These are phyloP conservation scores for Prunus padus DNA, from an alignment of 306 rosid species.

Conservation along the genomic window DNA sequence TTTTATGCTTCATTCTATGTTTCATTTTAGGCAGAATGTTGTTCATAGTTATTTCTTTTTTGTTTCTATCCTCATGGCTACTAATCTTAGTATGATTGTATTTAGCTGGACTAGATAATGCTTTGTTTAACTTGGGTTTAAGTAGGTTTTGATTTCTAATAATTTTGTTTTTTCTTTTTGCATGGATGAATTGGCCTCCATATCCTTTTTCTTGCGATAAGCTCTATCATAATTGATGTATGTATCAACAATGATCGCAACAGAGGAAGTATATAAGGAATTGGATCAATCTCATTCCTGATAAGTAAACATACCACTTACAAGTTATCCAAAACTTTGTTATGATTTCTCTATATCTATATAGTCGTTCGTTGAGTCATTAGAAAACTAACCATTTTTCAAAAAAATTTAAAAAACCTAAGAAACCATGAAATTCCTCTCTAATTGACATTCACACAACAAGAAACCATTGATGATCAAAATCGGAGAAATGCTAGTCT, in stretches of 20 bases:
- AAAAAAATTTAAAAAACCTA: background rate
- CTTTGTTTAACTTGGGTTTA: background rate
- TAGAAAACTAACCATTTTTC: background rate
- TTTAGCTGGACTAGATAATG: background rate
- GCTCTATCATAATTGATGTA: too few relatives aligned
- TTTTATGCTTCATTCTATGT: conserved; percentile 3
- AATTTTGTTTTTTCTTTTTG: background rate
- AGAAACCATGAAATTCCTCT: background rate
- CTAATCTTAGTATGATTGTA: background rate
- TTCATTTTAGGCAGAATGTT: background rate
- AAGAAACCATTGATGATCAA: background rate
- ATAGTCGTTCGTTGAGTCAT: too few relatives aligned
- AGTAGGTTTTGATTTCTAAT: background rate
- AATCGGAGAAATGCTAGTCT: background rate
- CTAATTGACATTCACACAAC: background rate
- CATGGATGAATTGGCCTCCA: too few relatives aligned
- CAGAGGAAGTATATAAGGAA: too few relatives aligned
- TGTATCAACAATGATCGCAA: too few relatives aligned
- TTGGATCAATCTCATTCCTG: too few relatives aligned
- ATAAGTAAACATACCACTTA: too few relatives aligned
- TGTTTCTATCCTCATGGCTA: background rate
- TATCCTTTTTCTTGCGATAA: too few relatives aligned
- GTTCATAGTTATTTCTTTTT: background rate
- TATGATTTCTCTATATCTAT: too few relatives aligned
- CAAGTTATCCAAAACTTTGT: too few relatives aligned